Conservation (phyloP, 2,329 filamentous ascomycete species). For the Septoria linicola region DNA sequence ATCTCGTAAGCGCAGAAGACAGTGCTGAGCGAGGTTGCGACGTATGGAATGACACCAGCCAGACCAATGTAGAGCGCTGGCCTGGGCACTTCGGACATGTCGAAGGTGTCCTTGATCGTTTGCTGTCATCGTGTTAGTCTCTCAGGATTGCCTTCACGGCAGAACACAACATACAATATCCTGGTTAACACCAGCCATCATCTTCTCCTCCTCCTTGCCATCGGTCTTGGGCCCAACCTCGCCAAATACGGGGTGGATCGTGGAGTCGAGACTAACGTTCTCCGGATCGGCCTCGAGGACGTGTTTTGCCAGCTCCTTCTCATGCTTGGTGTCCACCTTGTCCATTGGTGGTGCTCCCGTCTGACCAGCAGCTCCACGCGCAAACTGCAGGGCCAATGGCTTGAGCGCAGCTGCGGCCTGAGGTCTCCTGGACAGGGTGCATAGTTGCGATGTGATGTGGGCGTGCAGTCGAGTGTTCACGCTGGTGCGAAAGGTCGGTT, state of each 20-base stretch:
- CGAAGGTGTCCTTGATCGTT: constrained; percentile 52
- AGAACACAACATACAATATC: constrained; percentile 33
- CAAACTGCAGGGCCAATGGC: constrained; percentile 35
- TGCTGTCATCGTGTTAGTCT: constrained; percentile 38
- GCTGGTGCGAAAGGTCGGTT: constrained; percentile 23
- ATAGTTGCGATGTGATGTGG: constrained; percentile 46
- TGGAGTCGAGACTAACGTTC: constrained; percentile 59
- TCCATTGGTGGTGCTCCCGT: constrained; percentile 39
- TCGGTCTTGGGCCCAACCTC: constrained; percentile 38
- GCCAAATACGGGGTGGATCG: constrained; percentile 42
- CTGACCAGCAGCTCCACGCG: constrained; percentile 22
- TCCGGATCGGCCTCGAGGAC: constrained; percentile 61
- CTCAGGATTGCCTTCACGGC: background rate
- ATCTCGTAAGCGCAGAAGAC: constrained; percentile 81
- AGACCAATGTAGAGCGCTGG: constrained; percentile 52
- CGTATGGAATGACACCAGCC: constrained; percentile 61
- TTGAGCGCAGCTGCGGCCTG: constrained; percentile 36
- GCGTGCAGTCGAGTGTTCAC: constrained; percentile 35
- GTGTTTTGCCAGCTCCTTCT: constrained; percentile 55
- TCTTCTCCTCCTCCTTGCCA: constrained; percentile 35
- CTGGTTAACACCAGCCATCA: constrained; percentile 47
- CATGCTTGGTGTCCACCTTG: constrained; percentile 56
- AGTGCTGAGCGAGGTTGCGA: constrained; percentile 79
- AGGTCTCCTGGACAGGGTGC: constrained; percentile 40
- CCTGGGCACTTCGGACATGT: constrained; percentile 46